These are phyloP conservation scores for Aureobasidium pullulans DNA, from an alignment of 2,329 filamentous ascomycete species.

Conservation along the genomic window DNA sequence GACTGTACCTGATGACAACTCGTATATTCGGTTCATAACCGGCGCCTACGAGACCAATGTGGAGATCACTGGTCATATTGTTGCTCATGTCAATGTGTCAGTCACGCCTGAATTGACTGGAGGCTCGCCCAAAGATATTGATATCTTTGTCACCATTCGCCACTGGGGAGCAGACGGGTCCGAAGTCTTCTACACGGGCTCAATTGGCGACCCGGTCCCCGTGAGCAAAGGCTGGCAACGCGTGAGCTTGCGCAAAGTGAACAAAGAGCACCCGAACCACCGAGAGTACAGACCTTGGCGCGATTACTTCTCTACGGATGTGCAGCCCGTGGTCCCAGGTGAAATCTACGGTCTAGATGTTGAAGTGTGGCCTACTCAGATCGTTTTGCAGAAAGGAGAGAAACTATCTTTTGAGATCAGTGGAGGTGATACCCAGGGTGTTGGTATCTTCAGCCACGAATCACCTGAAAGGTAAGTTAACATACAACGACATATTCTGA, in stretches of 20 bases:
- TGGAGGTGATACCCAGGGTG: not conserved
- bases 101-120: conserved; percentile 28
- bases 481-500: not conserved
- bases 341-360: conserved; percentile 52
- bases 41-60: conserved; percentile 50
- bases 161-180: conserved; percentile 45
- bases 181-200: conserved; percentile 56
- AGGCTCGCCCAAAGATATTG: conserved; percentile 42
- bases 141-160: conserved; percentile 53
- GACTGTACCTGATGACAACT: conserved; percentile 50
- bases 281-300: conserved; percentile 46
- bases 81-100: conserved; percentile 58
- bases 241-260: conserved; percentile 46
- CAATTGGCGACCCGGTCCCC: conserved; percentile 53
- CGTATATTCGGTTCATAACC: not conserved
- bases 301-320: conserved; percentile 49
- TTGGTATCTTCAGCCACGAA: not conserved
- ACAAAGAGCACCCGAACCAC: conserved; percentile 42
- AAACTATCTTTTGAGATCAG: not conserved
- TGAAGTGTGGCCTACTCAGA: conserved; percentile 52
- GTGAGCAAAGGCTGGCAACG: conserved; percentile 56
- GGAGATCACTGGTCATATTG: conserved; percentile 62
- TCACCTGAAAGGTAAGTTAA: not conserved
- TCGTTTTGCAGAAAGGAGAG: conserved; percentile 2
- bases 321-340: conserved; percentile 43